phyloP scores from a whole-genome alignment of 139 green algal genomes.

The Cymbomonas tetramitiformis region DNA sequence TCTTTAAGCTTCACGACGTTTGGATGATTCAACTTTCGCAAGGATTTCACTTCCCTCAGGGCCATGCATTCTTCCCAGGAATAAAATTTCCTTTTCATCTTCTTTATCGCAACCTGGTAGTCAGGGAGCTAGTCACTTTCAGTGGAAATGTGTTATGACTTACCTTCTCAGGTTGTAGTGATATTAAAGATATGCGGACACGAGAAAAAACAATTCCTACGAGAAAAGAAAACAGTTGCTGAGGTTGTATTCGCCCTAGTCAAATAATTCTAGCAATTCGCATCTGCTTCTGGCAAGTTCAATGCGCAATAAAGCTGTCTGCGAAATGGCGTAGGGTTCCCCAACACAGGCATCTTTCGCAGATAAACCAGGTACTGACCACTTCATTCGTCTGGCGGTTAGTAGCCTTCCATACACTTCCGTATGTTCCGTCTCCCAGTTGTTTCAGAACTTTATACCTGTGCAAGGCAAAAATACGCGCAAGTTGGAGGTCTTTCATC shows the following conservation, averaged over 20 bases:
- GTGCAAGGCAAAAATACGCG: slow-evolving; percentile 8
- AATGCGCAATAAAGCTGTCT: no score
- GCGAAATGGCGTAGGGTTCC: no score
- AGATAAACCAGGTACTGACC: no score
- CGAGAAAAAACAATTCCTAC: no score
- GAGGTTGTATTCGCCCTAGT: no score
- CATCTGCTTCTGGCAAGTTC: no score
- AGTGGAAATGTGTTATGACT: slow-evolving; percentile 1
- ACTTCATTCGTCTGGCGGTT: slow-evolving; percentile 76
- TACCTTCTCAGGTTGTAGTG: no score
- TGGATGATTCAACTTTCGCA: slow-evolving; percentile 83
- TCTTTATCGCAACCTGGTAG: slow-evolving; percentile 95
- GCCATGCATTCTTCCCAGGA: slow-evolving; percentile 89
- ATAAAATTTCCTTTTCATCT: slow-evolving; percentile 96
- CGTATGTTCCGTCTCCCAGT: slow-evolving; percentile 88
- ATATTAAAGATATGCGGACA: no score
- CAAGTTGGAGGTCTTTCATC: no score
- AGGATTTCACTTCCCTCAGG: slow-evolving; percentile 61
- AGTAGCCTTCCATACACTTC: slow-evolving; percentile 82
- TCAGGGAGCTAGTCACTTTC: slow-evolving; percentile 39
- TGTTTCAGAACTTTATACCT: slow-evolving; percentile 83
- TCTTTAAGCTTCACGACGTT: slow-evolving; percentile 88
- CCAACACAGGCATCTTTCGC: no score
- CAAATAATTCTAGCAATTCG: no score
- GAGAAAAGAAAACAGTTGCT: no score